phyloP scores from a whole-genome alignment of 2,329 filamentous ascomycete genomes.

The Gnomoniopsis smithogilvyi region DNA sequence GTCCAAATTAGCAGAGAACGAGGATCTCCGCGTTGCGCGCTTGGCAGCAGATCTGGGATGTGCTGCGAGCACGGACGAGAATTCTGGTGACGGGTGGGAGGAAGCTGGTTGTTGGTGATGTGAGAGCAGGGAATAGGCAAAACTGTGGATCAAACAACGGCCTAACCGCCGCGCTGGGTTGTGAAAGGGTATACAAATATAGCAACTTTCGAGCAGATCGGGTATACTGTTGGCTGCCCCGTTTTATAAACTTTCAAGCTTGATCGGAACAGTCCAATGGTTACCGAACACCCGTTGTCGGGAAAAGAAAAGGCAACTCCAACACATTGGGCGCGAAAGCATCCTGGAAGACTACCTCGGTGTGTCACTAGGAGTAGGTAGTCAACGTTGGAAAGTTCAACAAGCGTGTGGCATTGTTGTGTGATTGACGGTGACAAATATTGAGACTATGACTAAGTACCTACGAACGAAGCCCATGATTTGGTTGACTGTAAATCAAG shows the following conservation, averaged over 20 bases:
- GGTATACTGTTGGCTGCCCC: neutral
- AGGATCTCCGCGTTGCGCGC: conserved; percentile 1
- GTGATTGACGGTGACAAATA: too few relatives aligned
- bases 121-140: conserved; percentile 13
- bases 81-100: neutral
- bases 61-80: neutral
- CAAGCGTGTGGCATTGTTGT: too few relatives aligned
- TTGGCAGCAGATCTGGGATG: conserved; percentile 9
- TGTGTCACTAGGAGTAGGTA: too few relatives aligned
- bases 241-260: neutral
- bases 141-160: conserved; percentile 17
- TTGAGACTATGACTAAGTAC: too few relatives aligned
- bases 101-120: conserved; percentile 8
- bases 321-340: too few relatives aligned
- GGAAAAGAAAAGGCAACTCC: too few relatives aligned
- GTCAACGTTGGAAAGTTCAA: too few relatives aligned
- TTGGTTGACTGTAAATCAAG: too few relatives aligned
- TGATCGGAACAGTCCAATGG: neutral
- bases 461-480: too few relatives aligned
- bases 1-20: neutral
- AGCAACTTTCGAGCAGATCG: neutral
- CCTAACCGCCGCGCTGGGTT: neutral
- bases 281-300: too few relatives aligned
- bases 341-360: too few relatives aligned
- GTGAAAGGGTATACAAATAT: neutral